Evolutionary conservation across 805 yeast species (phyloP).

Genomic region (Vanderwaltozyma tropicalis): DNA sequence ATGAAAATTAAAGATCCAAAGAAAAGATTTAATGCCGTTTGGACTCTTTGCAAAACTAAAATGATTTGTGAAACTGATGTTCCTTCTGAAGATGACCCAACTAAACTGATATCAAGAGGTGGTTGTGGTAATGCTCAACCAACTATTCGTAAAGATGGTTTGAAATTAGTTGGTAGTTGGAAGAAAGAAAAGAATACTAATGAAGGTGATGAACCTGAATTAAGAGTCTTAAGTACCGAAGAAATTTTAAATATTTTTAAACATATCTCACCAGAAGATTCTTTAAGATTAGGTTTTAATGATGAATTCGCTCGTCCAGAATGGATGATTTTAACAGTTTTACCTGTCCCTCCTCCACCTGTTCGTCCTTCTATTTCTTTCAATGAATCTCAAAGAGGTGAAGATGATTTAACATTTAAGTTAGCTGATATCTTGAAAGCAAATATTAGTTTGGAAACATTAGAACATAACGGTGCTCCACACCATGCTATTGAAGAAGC

Average conservation of each 20-base stretch:
- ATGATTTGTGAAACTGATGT: slow-evolving; percentile 91
- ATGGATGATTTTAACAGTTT: slow-evolving; percentile 94
- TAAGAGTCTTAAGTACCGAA: slow-evolving; percentile 74
- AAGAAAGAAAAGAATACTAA: slow-evolving; percentile 67
- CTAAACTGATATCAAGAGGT: slow-evolving; percentile 58
- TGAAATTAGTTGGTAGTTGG: slow-evolving; percentile 98
- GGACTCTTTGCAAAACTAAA: slow-evolving; percentile 85
- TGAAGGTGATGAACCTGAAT: slow-evolving; percentile 86
- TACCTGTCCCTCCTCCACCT: slow-evolving; percentile 99
- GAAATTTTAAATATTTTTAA: slow-evolving; percentile 87
- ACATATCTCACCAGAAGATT: slow-evolving; percentile 80
- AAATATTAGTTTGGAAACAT: slow-evolving; percentile 89
- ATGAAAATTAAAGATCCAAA: slow-evolving; percentile 85
- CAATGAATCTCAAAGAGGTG: slow-evolving; percentile 96
- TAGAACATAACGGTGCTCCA: slow-evolving; percentile 98
- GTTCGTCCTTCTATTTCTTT: slow-evolving; percentile 98
- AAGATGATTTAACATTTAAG: slow-evolving; percentile 96
- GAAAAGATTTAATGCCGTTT: slow-evolving; percentile 91
- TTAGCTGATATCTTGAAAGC: slow-evolving; percentile 95
- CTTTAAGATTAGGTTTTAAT: slow-evolving; percentile 73
- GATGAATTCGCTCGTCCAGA: slow-evolving; percentile 98
- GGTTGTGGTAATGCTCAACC: slow-evolving; percentile 99
- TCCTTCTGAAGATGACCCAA: slow-evolving; percentile 52
- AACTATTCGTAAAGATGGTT: slow-evolving; percentile 87
- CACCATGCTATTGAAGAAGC: slow-evolving; percentile 96